phyloP scores from a whole-genome alignment of 306 rosid genomes.

The Styphnolobium japonicum region DNA sequence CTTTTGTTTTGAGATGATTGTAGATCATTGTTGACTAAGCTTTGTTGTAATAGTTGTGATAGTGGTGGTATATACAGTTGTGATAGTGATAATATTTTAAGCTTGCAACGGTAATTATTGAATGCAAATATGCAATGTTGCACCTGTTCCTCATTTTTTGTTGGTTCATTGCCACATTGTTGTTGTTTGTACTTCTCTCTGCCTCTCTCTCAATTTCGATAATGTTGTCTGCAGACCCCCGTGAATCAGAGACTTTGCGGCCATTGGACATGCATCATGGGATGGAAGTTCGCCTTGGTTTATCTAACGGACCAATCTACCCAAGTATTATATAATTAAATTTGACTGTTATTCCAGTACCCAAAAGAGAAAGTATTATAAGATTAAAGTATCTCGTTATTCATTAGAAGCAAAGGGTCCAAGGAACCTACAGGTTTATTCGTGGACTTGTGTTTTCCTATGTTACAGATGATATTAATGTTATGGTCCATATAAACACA shows the following conservation, averaged over 20 bases:
- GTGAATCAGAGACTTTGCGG: slow-evolving; percentile 55
- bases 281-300: slow-evolving; percentile 68
- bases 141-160: not conserved
- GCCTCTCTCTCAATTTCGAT: not conserved
- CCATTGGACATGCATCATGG: slow-evolving; percentile 68
- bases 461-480: slow-evolving; percentile 19
- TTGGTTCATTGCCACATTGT: not conserved
- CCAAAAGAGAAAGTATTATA: not conserved
- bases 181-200: not conserved
- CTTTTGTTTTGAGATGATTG: slow-evolving; percentile 7
- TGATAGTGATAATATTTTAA: not conserved
- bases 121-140: not conserved
- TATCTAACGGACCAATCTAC: slow-evolving; percentile 65
- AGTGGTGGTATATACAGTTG: too few species aligned
- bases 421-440: not conserved
- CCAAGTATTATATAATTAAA: slow-evolving; percentile 47
- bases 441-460: slow-evolving; percentile 5
- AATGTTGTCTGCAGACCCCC: slow-evolving; percentile 53
- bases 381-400: not conserved
- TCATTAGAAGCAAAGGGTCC: slow-evolving; percentile 11
- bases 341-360: slow-evolving; percentile 2
- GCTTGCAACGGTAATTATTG: slow-evolving; percentile 1
- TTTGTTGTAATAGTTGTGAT: not conserved
- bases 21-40: not conserved
- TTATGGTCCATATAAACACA: not conserved